Base-by-base conservation (phyloP, 108 stramenopile species). In the Conticribra guillardii region DNA sequence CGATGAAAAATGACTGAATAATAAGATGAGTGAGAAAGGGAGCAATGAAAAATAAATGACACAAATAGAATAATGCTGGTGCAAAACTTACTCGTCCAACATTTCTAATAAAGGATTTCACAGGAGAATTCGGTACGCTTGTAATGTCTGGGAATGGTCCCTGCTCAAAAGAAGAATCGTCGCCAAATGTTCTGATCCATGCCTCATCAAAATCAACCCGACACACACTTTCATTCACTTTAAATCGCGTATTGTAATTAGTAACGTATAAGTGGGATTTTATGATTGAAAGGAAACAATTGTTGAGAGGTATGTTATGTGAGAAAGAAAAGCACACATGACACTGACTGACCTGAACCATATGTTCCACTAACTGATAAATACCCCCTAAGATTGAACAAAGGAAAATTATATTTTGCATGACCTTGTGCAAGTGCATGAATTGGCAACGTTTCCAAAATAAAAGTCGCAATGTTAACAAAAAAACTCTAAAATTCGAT, bases 151-250 rank as follows among this genome's bases (percentile, higher is more conserved):
- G 56, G 58, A 77, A 84, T 0, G 88, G 86, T 17, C 52, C 73
- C 1, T n/a, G n/a, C n/a, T 69, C 53, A 2, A 3, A 8, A 15
- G 31, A 51, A 27, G 55, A 27, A 34, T 70, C 70, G 17, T 69
- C 51, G 22, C 33, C 33, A 29, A 70, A 51, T 16, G 64, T 24
- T 41, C 66, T 81, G 9, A 87, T 30, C 91, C 88, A 92, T 29
- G 88, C 88, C 50, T 87, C 76, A 48, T 92, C 85, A 61, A 89
- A 92, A 49, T 89, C 87, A 7, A 92, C 91, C 14, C 88, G 67
- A 45, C 85, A 89, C 1, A 85, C 76, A 9, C 41, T 3, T 28
- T 88, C 62, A 50, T 75, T 75, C 9, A 79, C 85, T 57, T 57
- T 14, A n/a, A n/a, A n/a, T n/a, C n/a, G n/a, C n/a, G n/a, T n/a